Percentiles rank a stretch among this genome's conserved stretches.
These are phyloP conservation scores for Cucumis sativus DNA, from an alignment of 306 rosid species.

Conservation along the genomic window Cucumber_9930_V3 NC_026660.2:23294501-23295000, in stretches of 20 bases:
- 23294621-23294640: background rate
- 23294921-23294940: background rate
- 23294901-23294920: background rate
- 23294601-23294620: background rate
- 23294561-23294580: background rate
- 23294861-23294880: background rate
- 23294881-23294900: background rate
- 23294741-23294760: no score
- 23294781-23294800: background rate
- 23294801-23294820: background rate
- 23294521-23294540: conserved; percentile 57
- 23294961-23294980: background rate
- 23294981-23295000: background rate
- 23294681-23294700: background rate
- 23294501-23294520: conserved; percentile 93
- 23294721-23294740: background rate
- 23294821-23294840: background rate
- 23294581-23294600: background rate
- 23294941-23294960: background rate
- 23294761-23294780: background rate
- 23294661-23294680: background rate
- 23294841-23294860: background rate
- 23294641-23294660: background rate
- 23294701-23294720: background rate
- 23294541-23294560: conserved; percentile 3